Evolutionary conservation across 106 monocot genomes (phyloP), one percentile per base, ranked within the genome.

Genomic region (Acanthochlamys bracteata): DNA sequence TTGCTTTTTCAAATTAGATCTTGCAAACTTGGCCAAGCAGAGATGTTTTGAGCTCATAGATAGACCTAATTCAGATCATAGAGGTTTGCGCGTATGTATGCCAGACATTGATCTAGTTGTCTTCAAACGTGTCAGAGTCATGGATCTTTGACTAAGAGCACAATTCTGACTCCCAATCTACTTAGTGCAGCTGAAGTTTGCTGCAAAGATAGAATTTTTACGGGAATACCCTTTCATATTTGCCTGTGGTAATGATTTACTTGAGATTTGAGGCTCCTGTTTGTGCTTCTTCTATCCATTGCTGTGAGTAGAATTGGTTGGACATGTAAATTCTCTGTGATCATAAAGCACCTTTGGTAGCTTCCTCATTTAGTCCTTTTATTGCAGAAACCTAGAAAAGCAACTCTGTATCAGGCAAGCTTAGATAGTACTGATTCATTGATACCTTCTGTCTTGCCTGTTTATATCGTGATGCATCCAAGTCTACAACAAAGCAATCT

Each of bases 401-500:
- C 39, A 12, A 20, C 17, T 40, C 23, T 15, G 11, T 12, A 7
- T 24, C 45, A 7, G 7, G 15, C 4, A 55, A 20, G 11, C n/a
- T 20, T 67, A 1, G 41, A 20, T 39, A 0, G 10, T 21, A 25
- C 21, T 10, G 8, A 39, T 53, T 55, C 9, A 49, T 21, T n/a
- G 33, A 33, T 6, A 6, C 6, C 6, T 33, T 33, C 6, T 33
- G 33, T 33, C 33, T 3, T 33, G 1, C 33, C 6, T 33, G 20
- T 16, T 25, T 9, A 43, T 57, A 25, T 42, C 1, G 11, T 58
- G 11, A 42, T 16, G 24, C 73, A 53, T 67, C 69, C 71, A 39
- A 82, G 76, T 79, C 79, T 76, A 67, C 71, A 63, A 65, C 39
- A 60, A 59, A 79, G 54, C 33, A 10, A 71, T 62, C 57, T 68